Percentiles rank a stretch among this genome's conserved stretches.
Conservation (phyloP, 2,329 filamentous ascomycete species). For the Pestalotiopsis sp. region DNA sequence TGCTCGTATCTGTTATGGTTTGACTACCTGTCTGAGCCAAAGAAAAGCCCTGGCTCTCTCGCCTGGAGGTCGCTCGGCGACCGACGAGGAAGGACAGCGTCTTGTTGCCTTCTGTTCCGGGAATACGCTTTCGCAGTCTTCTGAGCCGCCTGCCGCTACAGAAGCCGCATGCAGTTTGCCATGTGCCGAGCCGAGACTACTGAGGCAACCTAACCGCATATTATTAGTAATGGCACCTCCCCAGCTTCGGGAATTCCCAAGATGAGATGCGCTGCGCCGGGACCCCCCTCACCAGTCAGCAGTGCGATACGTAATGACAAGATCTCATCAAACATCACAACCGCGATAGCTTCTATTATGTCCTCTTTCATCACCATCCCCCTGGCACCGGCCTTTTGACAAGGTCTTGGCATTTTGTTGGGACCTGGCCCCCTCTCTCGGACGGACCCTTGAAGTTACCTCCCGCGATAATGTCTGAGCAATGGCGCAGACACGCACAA, state of each 20-base stretch:
- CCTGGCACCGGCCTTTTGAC: no score
- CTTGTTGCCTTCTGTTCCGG: no score
- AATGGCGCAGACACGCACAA: no score
- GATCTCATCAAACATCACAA: background rate
- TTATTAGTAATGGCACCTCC: background rate
- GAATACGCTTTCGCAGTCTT: background rate
- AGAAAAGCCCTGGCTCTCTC: no score
- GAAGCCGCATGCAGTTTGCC: background rate
- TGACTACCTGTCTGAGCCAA: background rate
- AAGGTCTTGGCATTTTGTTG: no score
- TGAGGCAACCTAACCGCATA: background rate
- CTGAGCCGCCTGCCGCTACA: background rate
- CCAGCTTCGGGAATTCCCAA: background rate
- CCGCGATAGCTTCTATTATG: background rate
- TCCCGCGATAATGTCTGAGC: no score
- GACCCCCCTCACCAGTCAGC: background rate
- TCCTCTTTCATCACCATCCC: no score
- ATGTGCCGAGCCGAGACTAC: background rate
- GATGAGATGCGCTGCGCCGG: no score
- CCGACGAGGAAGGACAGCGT: no score
- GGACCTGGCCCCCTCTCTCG: no score
- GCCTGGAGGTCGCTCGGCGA: no score
- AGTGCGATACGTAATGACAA: background rate
- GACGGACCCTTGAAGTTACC: no score
- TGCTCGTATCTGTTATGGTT: background rate